A percentile compares a stretch with the other conserved stretches of the same genome.
Conservation (phyloP, 106 monocot genomes). For the Xerophyta viscosa region DNA sequence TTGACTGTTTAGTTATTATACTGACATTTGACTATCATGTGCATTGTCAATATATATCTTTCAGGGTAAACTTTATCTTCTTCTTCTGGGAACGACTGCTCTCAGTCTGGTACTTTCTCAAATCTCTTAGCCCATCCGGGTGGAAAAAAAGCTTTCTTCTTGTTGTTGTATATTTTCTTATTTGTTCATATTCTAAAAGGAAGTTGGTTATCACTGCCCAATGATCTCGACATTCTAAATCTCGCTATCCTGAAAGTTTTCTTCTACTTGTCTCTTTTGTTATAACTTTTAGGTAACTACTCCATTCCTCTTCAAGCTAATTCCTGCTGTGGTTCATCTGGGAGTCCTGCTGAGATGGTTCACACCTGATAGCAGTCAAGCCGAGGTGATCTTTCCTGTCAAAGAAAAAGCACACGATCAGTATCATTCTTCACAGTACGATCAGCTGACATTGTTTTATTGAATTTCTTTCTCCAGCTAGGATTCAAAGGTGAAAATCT, state of each 20-base stretch:
- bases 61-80: constrained; percentile 40
- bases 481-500: constrained; percentile 38
- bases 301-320: constrained; percentile 41
- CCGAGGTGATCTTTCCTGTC: constrained; percentile 15
- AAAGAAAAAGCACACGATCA: background rate
- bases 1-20: no score
- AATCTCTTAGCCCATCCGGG: background rate
- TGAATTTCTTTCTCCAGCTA: constrained; percentile 3
- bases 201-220: no score
- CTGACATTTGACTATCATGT: no score
- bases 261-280: background rate
- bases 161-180: no score
- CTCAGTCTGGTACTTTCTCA: constrained; percentile 52
- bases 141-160: no score
- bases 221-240: no score
- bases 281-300: constrained; percentile 30
- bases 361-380: constrained; percentile 26
- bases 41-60: no score
- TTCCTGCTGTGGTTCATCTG: constrained; percentile 44
- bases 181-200: no score
- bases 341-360: constrained; percentile 38
- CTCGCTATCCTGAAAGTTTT: background rate
- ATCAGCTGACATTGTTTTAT: background rate
- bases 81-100: constrained; percentile 48
- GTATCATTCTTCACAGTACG: background rate